Evolutionary conservation across 495 filamentous ascomycete genomes (phyloP).

Genomic region (Aspergillus sparsus): DNA sequence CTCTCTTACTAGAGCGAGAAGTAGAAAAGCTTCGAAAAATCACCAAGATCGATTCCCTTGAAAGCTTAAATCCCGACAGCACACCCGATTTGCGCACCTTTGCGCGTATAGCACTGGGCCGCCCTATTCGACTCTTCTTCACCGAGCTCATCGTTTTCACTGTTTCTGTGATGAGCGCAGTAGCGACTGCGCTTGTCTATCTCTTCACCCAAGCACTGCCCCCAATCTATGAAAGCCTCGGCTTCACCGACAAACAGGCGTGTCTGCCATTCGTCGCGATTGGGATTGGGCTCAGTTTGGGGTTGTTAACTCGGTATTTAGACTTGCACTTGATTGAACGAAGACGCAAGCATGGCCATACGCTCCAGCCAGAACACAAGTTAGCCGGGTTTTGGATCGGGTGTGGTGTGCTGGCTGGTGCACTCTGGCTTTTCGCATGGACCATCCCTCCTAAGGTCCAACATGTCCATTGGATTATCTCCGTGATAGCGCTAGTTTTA

Average conservation of each 20-base stretch:
- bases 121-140: slow-evolving; percentile 48
- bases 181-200: slow-evolving; percentile 54
- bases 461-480: slow-evolving; percentile 43
- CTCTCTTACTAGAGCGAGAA: slow-evolving; percentile 39
- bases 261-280: slow-evolving; percentile 54
- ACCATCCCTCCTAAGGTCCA: slow-evolving; percentile 48
- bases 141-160: slow-evolving; percentile 52
- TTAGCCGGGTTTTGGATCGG: slow-evolving; percentile 51
- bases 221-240: slow-evolving; percentile 48
- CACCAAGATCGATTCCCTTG: slow-evolving; percentile 29
- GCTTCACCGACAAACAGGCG: slow-evolving; percentile 38
- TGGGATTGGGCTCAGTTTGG: slow-evolving; percentile 44
- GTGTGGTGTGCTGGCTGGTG: slow-evolving; percentile 45
- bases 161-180: slow-evolving; percentile 46
- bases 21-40: slow-evolving; percentile 31
- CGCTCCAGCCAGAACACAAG: slow-evolving; percentile 53
- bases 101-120: slow-evolving; percentile 40
- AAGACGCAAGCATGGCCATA: slow-evolving; percentile 29
- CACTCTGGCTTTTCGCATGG: slow-evolving; percentile 54
- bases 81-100: slow-evolving; percentile 42
- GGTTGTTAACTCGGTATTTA: slow-evolving; percentile 47
- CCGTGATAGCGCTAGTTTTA: slow-evolving; percentile 43
- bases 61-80: slow-evolving; percentile 44
- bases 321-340: slow-evolving; percentile 42
- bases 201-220: slow-evolving; percentile 55